These are phyloP conservation scores for Myxozyma mucilagina DNA, from an alignment of 805 yeast genomes.

Conservation along the genomic window DNA sequence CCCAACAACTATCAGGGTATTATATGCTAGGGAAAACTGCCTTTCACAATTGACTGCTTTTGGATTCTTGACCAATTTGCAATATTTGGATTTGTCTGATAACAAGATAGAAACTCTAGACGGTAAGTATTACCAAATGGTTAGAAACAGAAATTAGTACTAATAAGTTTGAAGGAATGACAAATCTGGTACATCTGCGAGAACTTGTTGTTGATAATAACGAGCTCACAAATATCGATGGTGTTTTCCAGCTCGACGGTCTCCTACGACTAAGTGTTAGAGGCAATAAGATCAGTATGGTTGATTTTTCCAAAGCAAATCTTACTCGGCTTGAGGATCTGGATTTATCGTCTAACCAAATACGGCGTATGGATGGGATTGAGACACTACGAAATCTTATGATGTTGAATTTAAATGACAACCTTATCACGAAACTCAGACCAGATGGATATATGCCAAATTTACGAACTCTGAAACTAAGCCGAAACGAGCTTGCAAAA, in stretches of 20 bases:
- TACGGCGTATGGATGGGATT: slow-evolving; percentile 35
- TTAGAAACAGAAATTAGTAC: neutral
- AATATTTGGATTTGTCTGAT: slow-evolving; percentile 44
- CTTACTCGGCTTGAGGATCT: slow-evolving; percentile 37
- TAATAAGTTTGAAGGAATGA: slow-evolving; percentile 32
- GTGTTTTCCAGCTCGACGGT: slow-evolving; percentile 46
- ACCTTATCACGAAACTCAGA: slow-evolving; percentile 24
- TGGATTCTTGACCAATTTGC: slow-evolving; percentile 46
- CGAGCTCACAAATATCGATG: slow-evolving; percentile 40
- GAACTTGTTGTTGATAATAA: slow-evolving; percentile 49
- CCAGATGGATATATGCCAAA: slow-evolving; percentile 37
- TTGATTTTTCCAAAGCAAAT: slow-evolving; percentile 30
- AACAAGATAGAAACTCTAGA: slow-evolving; percentile 45
- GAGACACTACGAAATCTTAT: slow-evolving; percentile 40
- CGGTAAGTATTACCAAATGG: slow-evolving; percentile 23
- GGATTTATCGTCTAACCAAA: slow-evolving; percentile 33
- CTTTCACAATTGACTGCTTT: slow-evolving; percentile 49
- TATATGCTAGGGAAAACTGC: slow-evolving; percentile 44
- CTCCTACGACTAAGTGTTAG: slow-evolving; percentile 34
- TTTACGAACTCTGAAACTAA: slow-evolving; percentile 46
- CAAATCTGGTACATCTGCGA: slow-evolving; percentile 45
- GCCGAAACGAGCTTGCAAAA: slow-evolving; percentile 41
- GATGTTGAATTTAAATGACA: slow-evolving; percentile 42
- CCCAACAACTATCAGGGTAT: slow-evolving; percentile 43
- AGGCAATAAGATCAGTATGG: slow-evolving; percentile 33